Percentiles rank a stretch among this genome's conserved stretches.
phyloP scores from a whole-genome alignment of 2,329 filamentous ascomycete genomes.

The Hyphodiscus sp. region DNA sequence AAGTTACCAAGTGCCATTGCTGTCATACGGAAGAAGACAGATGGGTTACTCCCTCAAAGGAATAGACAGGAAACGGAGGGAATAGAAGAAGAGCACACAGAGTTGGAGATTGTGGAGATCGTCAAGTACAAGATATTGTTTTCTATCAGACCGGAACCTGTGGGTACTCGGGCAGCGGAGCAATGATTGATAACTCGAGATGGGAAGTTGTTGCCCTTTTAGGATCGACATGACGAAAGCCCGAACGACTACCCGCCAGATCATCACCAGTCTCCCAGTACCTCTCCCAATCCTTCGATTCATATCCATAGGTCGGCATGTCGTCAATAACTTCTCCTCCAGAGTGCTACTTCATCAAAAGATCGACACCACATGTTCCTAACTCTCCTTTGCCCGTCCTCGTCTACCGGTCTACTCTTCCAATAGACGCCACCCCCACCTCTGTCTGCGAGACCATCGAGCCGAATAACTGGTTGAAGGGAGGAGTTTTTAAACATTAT shows the following conservation, averaged over 20 bases:
- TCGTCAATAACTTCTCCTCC: constrained; percentile 7
- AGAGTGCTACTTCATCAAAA: constrained; percentile 14
- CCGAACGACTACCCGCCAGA: constrained; percentile 11
- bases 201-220: background rate
- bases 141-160: constrained; percentile 76
- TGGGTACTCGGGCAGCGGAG: constrained; percentile 39
- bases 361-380: constrained; percentile 25
- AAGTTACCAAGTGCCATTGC: constrained; percentile 74
- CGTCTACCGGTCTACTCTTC: constrained; percentile 31
- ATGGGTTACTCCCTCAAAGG: constrained; percentile 2
- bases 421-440: constrained; percentile 21
- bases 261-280: background rate
- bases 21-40: constrained; percentile 56
- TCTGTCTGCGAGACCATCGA: constrained; percentile 22
- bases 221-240: constrained; percentile 2
- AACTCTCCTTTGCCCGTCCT: constrained; percentile 32
- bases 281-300: background rate
- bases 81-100: constrained; percentile 33
- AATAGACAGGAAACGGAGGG: constrained; percentile 23
- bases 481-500: constrained; percentile 20
- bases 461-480: constrained; percentile 30
- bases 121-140: constrained; percentile 85
- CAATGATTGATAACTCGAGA: constrained; percentile 1
- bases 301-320: constrained; percentile 1
- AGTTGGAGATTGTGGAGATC: constrained; percentile 80